These are phyloP conservation scores for Pleoardoris graminearum DNA, from an alignment of 2,329 filamentous ascomycete species.

Conservation along the genomic window DNA sequence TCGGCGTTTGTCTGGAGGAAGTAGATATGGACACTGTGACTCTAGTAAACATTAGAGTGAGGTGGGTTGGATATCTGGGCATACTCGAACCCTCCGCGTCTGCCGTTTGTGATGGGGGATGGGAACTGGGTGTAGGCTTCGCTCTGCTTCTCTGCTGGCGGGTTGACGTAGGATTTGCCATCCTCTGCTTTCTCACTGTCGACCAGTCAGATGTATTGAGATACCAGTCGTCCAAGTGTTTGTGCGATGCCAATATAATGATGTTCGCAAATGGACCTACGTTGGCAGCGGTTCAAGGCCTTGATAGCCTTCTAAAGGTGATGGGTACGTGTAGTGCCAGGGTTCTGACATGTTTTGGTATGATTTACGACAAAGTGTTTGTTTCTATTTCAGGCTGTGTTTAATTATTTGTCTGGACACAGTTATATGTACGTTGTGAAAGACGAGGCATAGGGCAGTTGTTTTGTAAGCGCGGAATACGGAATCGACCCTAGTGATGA, in stretches of 20 bases:
- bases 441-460: no score
- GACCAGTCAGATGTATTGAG: conserved; percentile 12
- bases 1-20: conserved; percentile 65
- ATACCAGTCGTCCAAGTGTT: background rate
- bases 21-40: conserved; percentile 71
- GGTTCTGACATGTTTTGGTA: conserved; percentile 46
- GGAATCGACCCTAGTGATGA: no score
- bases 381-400: no score
- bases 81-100: conserved; percentile 73
- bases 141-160: conserved; percentile 62
- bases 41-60: conserved; percentile 2
- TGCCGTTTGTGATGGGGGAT: conserved; percentile 67
- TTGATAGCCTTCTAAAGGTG: conserved; percentile 63
- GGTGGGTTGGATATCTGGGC: background rate
- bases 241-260: background rate
- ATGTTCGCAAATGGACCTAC: conserved; percentile 27
- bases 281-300: conserved; percentile 59
- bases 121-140: conserved; percentile 71
- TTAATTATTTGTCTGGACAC: no score
- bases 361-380: background rate
- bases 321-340: conserved; percentile 55
- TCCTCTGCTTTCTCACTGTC: conserved; percentile 65
- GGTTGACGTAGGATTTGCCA: conserved; percentile 77
- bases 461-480: conserved; percentile 42
- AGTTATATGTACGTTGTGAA: no score